Evolutionary conservation across 208 protist genomes (phyloP), one percentile per base, ranked within the genome.

Genomic region (Herpetomonas tarakana): DNA sequence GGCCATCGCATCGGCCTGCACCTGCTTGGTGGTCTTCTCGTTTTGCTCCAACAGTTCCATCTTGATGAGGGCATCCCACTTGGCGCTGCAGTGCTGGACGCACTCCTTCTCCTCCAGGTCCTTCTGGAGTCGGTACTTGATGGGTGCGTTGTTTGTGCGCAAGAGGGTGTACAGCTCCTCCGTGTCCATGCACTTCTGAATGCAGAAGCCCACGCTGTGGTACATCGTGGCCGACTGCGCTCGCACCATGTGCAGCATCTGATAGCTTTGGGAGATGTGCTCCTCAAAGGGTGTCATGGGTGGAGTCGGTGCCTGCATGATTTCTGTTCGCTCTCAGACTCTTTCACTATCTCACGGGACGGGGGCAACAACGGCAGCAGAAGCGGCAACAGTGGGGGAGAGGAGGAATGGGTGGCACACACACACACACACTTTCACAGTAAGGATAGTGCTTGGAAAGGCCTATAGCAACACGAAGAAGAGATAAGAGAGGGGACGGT

Each of bases 81-180:
- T 94, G 19, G 75, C 70, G 16, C 67, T 62, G 51, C 88, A 94
- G 71, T 86, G 68, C 58, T 75, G 70, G 21, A 83, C 74, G 65
- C 88, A 94, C 57, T 90, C 72, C 69, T 94, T 94, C 71, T 94
- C 88, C 62, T 83, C 81, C 56, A 92, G 54, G 39, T 92, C 88
- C 46, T 83, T 83, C 52, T 94, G 52, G 7, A 86, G 58, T 6
- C 85, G 84, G 69, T 92, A 91, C 12, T 62, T 52, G 64, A 91
- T 87, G 1, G 88, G 88, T 1, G 88, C 88, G 56, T 94, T 62
- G 0, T 72, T 91, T 9, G 88, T 89, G 53, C 88, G 82, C 31
- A 83, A 56, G 26, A 94, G 64, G 18, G 88, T 94, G 74, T 94
- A 94, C 30, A 94, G 68, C 60, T 94, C 88, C 74, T 91, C 80